phyloP scores from a whole-genome alignment of 2,329 filamentous ascomycete species.

The Leptoxyphium fumago region DNA sequence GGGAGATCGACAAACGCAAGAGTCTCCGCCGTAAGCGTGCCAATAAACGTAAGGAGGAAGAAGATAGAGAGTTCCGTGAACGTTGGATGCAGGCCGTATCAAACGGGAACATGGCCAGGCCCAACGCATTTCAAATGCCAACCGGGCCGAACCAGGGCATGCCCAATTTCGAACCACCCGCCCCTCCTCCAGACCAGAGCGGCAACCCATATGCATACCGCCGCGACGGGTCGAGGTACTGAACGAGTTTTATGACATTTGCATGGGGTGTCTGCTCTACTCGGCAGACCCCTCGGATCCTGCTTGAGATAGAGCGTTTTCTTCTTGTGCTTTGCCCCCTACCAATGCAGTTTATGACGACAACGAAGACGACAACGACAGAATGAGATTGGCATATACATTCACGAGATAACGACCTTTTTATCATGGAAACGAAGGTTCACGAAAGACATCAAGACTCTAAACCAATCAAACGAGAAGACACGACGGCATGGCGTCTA shows the following conservation, averaged over 20 bases:
- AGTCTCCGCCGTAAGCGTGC: constrained; percentile 25
- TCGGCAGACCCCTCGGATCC: too few species aligned
- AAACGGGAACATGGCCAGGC: constrained; percentile 2
- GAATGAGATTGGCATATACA: too few species aligned
- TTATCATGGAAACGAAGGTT: too few species aligned
- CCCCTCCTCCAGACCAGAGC: constrained; percentile 13
- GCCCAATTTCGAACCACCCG: not conserved
- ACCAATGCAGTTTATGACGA: too few species aligned
- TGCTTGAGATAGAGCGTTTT: too few species aligned
- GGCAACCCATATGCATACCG: constrained; percentile 19
- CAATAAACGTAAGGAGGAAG: constrained; percentile 28
- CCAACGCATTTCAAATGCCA: not conserved
- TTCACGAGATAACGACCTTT: too few species aligned
- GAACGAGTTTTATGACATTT: not conserved
- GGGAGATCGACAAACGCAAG: constrained; percentile 37
- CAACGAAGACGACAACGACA: too few species aligned
- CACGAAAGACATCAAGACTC: too few species aligned
- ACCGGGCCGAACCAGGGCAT: not conserved
- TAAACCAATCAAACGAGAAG: too few species aligned
- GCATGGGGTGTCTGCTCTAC: not conserved
- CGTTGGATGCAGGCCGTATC: constrained; percentile 21
- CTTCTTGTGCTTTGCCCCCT: too few species aligned
- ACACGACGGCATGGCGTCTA: too few species aligned
- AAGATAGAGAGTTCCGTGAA: constrained; percentile 26
- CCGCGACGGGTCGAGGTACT: constrained; percentile 1